phyloP scores from a whole-genome alignment of 495 filamentous ascomycete species.

The Xeromyces bisporus region DNA sequence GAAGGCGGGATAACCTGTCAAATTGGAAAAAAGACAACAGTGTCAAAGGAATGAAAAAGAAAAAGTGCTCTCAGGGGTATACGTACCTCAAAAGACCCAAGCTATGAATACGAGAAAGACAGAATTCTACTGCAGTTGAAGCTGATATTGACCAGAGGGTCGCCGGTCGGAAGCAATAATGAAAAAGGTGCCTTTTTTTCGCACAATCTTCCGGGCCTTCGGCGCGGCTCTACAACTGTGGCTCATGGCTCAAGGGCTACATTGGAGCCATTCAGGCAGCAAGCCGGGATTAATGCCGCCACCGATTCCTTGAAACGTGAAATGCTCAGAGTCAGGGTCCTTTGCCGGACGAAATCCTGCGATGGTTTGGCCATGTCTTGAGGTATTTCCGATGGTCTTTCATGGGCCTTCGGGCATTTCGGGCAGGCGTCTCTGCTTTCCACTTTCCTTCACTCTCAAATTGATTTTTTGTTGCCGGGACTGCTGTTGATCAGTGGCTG shows the following conservation, averaged over 20 bases:
- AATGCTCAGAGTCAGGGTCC: neutral
- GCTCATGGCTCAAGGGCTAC: neutral
- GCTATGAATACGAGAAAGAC: neutral
- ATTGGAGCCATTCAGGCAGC: neutral
- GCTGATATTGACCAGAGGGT: neutral
- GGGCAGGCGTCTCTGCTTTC: no score
- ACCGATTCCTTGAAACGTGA: neutral
- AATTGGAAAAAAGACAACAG: neutral
- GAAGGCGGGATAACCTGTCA: slow-evolving; percentile 1
- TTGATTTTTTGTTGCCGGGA: no score
- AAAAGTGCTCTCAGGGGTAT: neutral
- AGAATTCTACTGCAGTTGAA: neutral
- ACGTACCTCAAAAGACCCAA: neutral
- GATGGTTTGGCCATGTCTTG: no score
- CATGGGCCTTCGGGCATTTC: no score
- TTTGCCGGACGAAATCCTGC: neutral
- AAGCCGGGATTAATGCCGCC: neutral
- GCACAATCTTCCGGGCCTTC: neutral
- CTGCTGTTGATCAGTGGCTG: neutral
- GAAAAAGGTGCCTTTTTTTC: neutral
- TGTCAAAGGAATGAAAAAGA: neutral
- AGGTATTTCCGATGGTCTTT: no score
- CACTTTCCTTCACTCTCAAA: no score
- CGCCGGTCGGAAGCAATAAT: neutral
- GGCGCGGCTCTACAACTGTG: neutral